Evolutionary conservation across 148 eudicot species (phyloP).

Genomic region (Bassia scoparia): DNA sequence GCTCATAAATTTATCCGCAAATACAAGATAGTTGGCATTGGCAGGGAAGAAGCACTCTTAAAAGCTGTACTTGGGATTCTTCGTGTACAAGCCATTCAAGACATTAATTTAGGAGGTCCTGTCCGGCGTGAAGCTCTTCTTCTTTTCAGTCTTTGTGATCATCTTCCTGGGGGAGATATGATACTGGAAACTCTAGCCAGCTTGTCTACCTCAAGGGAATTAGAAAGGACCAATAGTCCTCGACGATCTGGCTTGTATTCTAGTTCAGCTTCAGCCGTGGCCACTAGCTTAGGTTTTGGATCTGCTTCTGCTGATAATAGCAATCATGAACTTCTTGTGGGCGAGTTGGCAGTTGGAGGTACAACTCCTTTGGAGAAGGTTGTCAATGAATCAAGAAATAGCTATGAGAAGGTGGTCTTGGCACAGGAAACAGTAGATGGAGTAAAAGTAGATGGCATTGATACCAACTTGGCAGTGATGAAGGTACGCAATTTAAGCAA

Average conservation of each 20-base stretch:
- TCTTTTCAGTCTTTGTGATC: constrained; percentile 84
- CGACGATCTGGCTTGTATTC: constrained; percentile 56
- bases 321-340: constrained; percentile 49
- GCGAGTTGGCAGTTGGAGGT: constrained; percentile 82
- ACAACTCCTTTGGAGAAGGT: constrained; percentile 75
- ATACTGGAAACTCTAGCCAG: constrained; percentile 74
- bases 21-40: constrained; percentile 59
- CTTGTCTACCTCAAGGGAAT: constrained; percentile 55
- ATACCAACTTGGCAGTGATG: constrained; percentile 88
- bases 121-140: constrained; percentile 60
- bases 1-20: constrained; percentile 69
- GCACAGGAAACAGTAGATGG: constrained; percentile 90
- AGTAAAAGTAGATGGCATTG: constrained; percentile 90
- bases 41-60: constrained; percentile 68
- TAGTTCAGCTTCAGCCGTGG: constrained; percentile 59
- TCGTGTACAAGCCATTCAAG: constrained; percentile 77
- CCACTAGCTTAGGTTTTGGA: constrained; percentile 66
- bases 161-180: constrained; percentile 87
- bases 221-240: constrained; percentile 44
- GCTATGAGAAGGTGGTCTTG: constrained; percentile 62
- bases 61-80: constrained; percentile 83
- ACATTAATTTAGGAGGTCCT: constrained; percentile 47
- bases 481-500: constrained; percentile 42
- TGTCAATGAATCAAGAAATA: constrained; percentile 73
- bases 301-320: constrained; percentile 44